Percentiles rank a stretch among this genome's conserved stretches.
phyloP scores from a whole-genome alignment of 1,284 basidiomycete genomes.

The Crepidotus sp. region DNA sequence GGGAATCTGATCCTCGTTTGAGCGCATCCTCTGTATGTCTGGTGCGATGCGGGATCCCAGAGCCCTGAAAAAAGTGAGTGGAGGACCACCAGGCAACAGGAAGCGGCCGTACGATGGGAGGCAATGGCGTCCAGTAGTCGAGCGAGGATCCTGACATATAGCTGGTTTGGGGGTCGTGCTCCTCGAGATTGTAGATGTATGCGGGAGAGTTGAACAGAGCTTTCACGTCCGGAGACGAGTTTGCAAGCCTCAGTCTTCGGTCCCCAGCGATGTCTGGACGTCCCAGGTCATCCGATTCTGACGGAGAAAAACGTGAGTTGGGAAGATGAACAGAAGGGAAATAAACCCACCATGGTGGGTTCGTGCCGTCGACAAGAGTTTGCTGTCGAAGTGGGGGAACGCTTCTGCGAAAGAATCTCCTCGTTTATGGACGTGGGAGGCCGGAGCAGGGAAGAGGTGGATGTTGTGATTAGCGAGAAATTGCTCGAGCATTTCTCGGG shows the following conservation, averaged over 20 bases:
- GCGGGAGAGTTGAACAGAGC: slow-evolving; percentile 82
- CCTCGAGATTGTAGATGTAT: slow-evolving; percentile 68
- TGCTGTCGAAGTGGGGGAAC: slow-evolving; percentile 95
- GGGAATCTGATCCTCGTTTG: slow-evolving; percentile 81
- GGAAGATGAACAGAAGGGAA: slow-evolving; percentile 16
- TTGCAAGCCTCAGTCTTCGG: slow-evolving; percentile 72
- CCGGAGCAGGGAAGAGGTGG: slow-evolving; percentile 68
- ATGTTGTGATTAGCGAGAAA: slow-evolving; percentile 82
- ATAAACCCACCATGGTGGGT: slow-evolving; percentile 52
- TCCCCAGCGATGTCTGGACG: slow-evolving; percentile 64
- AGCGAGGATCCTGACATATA: slow-evolving; percentile 38
- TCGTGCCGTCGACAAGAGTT: slow-evolving; percentile 73
- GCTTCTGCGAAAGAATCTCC: slow-evolving; percentile 92
- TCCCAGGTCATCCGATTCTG: slow-evolving; percentile 70
- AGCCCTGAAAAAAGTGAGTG: slow-evolving; percentile 37
- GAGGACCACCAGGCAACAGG: neutral
- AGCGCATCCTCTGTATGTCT: slow-evolving; percentile 64
- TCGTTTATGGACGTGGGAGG: slow-evolving; percentile 66
- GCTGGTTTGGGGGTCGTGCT: slow-evolving; percentile 48
- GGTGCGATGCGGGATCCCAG: slow-evolving; percentile 54
- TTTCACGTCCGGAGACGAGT: slow-evolving; percentile 90
- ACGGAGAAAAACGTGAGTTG: slow-evolving; percentile 6
- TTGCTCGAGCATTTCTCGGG: slow-evolving; percentile 88
- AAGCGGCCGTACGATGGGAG: slow-evolving; percentile 54
- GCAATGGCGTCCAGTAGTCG: slow-evolving; percentile 70